phyloP scores from a whole-genome alignment of 2,329 filamentous ascomycete genomes.

The Talaromyces pinophilus region DNA sequence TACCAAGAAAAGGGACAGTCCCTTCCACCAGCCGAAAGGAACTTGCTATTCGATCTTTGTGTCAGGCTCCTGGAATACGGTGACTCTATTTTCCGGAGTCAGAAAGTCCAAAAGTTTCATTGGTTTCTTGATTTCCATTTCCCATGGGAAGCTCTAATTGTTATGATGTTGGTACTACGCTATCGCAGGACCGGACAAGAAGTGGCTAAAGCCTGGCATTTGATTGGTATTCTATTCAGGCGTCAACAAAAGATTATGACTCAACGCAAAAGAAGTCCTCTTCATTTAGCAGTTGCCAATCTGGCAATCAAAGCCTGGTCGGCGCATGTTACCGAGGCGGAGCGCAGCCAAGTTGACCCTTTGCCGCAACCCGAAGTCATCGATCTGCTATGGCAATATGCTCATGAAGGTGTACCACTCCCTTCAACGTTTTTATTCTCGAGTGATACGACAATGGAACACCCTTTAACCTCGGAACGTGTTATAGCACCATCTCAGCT shows the following conservation, averaged over 20 bases:
- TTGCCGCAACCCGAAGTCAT: conserved; percentile 30
- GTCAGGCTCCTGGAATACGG: conserved; percentile 36
- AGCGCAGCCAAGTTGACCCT: conserved; percentile 23
- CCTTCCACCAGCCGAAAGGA: conserved; percentile 28
- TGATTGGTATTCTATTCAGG: conserved; percentile 47
- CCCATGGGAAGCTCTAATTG: conserved; percentile 56
- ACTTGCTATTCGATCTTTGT: conserved; percentile 37
- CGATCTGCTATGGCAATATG: conserved; percentile 21
- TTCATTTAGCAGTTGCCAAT: conserved; percentile 30
- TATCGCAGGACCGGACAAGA: conserved; percentile 41
- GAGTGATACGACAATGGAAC: background rate
- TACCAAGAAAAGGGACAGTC: conserved; percentile 29
- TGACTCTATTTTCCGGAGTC: conserved; percentile 35
- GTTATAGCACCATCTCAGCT: background rate
- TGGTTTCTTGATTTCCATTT: conserved; percentile 54
- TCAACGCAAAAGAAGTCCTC: conserved; percentile 25
- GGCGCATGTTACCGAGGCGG: conserved; percentile 30
- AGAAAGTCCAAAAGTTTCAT: conserved; percentile 43
- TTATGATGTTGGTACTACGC: conserved; percentile 49
- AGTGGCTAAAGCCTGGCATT: conserved; percentile 46
- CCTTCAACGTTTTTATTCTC: background rate
- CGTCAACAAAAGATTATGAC: conserved; percentile 37
- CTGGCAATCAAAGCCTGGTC: conserved; percentile 34
- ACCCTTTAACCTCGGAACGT: background rate
- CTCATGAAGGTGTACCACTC: background rate